Base-by-base conservation (phyloP, 2,329 filamentous ascomycete species). In the Arthroderma uncinatum region DNA sequence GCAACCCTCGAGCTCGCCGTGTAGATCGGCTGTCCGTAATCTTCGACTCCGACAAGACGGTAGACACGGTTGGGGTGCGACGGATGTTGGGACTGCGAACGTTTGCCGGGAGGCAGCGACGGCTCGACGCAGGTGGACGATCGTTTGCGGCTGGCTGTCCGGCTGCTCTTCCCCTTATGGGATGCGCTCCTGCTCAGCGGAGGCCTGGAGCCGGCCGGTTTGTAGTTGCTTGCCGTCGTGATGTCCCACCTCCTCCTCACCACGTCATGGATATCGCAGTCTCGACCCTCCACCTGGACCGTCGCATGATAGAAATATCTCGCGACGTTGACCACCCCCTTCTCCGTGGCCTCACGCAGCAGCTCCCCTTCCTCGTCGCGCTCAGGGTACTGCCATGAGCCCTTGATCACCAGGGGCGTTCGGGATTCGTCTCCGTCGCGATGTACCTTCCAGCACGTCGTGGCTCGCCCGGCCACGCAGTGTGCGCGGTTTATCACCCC, bases 361-460 rank as follows among this genome's bases (percentile, higher is more conserved):
- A 69, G 56, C 48, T 61, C 21, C 9, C 65, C 64, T 61, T 68
- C 65, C 60, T 69, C 64, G 4, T 59, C 62, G 34, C 61, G 60
- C 56, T 67, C 63, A 12, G 58, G 54, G 57, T 65, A 65, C 44
- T 68, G 64, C 65, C 63, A 68, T 23, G 61, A 68, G 55, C 68
- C 66, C 56, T 66, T 60, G 48, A 58, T 16, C 30, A 58, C 53
- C n/a, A 60, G 21, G 1, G 39, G 53, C 1, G 19, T 57, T 9
- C 16, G n/a, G 8, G 37, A 19, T 50, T 52, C 6, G 10, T 60
- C 39, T 16, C 48, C 39, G 53, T 76, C 64, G 39, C 56, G 66
- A 68, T 77, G 63, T 9, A 70, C 75, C 66, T 72, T 74, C 74
- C 69, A 78, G 54, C 68, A 78, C 19, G 69, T 77, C 21, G 73